A percentile compares a stretch with the other conserved stretches of the same genome.
Conservation (phyloP, 805 yeast species). For the Torulaspora quercuum region DNA sequence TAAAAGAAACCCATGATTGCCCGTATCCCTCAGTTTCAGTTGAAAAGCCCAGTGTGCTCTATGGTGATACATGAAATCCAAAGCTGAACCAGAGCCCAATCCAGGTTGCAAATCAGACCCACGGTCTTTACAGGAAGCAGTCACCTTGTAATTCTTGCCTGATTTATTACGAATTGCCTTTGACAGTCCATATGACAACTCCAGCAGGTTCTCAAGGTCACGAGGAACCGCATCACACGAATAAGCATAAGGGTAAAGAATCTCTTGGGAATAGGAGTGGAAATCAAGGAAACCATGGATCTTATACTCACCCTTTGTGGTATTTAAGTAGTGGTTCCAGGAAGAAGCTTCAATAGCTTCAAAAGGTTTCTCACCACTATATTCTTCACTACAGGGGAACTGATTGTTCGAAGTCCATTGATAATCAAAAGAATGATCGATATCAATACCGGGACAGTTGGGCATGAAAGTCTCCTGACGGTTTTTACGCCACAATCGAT, state of each 20-base stretch:
- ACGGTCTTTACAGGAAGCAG: conserved; percentile 75
- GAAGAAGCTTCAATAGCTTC: conserved; percentile 58
- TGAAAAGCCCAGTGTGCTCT: conserved; percentile 84
- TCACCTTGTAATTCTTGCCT: conserved; percentile 64
- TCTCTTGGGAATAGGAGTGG: conserved; percentile 82
- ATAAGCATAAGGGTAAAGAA: conserved; percentile 77
- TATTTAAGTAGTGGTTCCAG: conserved; percentile 47
- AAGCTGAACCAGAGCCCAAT: conserved; percentile 72
- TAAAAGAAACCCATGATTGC: conserved; percentile 75
- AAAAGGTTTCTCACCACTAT: conserved; percentile 70
- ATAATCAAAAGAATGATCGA: conserved; percentile 77
- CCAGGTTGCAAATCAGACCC: conserved; percentile 72
- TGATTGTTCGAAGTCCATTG: conserved; percentile 64
- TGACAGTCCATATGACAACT: conserved; percentile 74
- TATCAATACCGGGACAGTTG: conserved; percentile 76
- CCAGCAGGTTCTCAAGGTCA: conserved; percentile 76
- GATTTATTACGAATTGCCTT: conserved; percentile 63
- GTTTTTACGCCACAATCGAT: conserved; percentile 86
- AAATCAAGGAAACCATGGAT: conserved; percentile 76
- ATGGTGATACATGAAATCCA: conserved; percentile 81
- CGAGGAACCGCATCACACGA: conserved; percentile 71
- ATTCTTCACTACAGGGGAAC: conserved; percentile 79
- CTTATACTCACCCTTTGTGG: conserved; percentile 45
- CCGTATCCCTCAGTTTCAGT: conserved; percentile 75
- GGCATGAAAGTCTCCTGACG: conserved; percentile 69